These are phyloP conservation scores for Lactuca saligna DNA, from an alignment of 129 eudicot species.

Conservation along the genomic window DNA sequence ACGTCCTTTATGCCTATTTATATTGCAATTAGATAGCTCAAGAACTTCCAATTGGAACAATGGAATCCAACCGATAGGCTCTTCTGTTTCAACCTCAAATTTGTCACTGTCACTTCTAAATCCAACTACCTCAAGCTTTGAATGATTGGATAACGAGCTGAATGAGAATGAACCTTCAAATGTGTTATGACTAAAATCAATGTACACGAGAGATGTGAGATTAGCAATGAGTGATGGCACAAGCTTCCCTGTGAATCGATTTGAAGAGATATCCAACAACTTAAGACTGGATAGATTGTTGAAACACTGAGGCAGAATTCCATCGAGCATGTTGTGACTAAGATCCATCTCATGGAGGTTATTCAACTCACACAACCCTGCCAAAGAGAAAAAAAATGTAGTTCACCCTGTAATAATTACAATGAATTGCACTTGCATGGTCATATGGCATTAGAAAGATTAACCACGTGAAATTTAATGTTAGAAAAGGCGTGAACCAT, in stretches of 20 bases:
- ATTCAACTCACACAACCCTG: conserved; percentile 28
- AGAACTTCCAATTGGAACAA: conserved; percentile 29
- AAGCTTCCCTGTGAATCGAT: no score
- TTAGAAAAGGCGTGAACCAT: neutral
- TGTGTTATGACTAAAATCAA: no score
- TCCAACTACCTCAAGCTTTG: conserved; percentile 22
- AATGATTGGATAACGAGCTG: conserved; percentile 19
- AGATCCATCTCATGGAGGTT: conserved; percentile 27
- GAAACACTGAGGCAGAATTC: conserved; percentile 18
- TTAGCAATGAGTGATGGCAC: no score
- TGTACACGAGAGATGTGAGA: no score
- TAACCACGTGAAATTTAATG: no score
- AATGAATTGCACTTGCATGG: no score
- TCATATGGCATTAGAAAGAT: neutral
- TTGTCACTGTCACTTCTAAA: neutral
- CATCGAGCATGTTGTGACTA: conserved; percentile 3
- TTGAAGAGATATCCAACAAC: conserved; percentile 15
- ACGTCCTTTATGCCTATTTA: conserved; percentile 8
- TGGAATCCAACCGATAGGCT: conserved; percentile 15
- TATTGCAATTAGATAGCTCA: conserved; percentile 10
- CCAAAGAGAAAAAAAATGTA: neutral
- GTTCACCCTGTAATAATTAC: no score
- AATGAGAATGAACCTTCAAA: neutral
- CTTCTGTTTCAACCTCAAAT: conserved; percentile 16
- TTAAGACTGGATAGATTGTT: conserved; percentile 20